A percentile compares a stretch with the other conserved stretches of the same genome.
Evolutionary conservation across 23 red algal species (phyloP).

Genomic region (Cyanidiococcus yangmingshanensis): DNA sequence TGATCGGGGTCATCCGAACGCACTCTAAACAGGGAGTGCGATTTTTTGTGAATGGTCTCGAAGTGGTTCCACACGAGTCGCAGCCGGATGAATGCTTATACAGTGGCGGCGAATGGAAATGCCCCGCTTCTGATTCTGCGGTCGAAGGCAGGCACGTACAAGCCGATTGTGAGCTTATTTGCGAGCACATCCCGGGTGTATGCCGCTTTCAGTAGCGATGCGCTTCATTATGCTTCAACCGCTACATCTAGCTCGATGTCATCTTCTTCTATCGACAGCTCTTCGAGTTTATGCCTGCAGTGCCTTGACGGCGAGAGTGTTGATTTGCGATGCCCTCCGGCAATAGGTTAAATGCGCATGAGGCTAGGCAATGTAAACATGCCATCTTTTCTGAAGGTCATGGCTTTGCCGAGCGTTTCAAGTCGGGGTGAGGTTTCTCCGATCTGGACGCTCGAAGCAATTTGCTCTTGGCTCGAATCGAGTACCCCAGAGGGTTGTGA

Average conservation of each 20-base stretch:
- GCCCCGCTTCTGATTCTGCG: not conserved
- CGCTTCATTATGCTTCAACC: not conserved
- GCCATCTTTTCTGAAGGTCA: too few relatives aligned
- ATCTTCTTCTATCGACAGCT: not conserved
- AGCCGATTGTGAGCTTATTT: not conserved
- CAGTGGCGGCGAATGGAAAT: not conserved
- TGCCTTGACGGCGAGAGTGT: slow-evolving; percentile 11
- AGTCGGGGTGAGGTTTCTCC: too few relatives aligned
- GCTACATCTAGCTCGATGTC: not conserved
- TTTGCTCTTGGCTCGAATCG: too few relatives aligned
- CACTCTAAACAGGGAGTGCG: not conserved
- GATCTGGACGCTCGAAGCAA: too few relatives aligned
- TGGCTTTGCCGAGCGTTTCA: too few relatives aligned
- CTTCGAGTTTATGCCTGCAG: not conserved
- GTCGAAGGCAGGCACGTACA: not conserved
- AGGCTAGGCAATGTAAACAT: too few relatives aligned
- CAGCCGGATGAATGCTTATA: not conserved
- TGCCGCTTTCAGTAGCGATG: slow-evolving; percentile 13
- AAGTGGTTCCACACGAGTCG: not conserved
- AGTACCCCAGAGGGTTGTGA: too few relatives aligned
- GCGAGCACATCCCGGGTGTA: not conserved
- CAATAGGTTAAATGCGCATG: not conserved
- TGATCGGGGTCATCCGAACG: slow-evolving; percentile 1
- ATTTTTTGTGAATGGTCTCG: slow-evolving; percentile 5
- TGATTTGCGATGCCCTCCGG: not conserved